Base-by-base conservation (phyloP, 2,329 filamentous ascomycete genomes). In the Alternaria triticimaculans region DNA sequence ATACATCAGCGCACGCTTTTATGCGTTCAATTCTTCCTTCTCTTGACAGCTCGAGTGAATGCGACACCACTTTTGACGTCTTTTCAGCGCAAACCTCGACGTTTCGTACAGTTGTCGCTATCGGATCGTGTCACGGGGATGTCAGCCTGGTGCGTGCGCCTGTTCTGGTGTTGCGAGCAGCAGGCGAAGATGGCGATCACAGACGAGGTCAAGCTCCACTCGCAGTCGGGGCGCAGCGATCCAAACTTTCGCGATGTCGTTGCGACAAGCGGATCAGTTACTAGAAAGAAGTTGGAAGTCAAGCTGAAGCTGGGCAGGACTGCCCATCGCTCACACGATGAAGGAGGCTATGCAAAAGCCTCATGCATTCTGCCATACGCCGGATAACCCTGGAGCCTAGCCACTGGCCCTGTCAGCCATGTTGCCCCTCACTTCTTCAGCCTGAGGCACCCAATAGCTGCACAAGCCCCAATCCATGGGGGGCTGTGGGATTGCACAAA, bases 1-100 rank as follows among this genome's bases (percentile, higher is more conserved):
- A 67, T 78, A 78, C 76, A 78, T 76, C 71, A 74, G 71, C 71
- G 65, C 74, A 71, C 71, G 57, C 62, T 66, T 49, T 30, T 68
- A 60, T 64, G 67, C 67, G 63, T 62, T 62, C 57, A 8, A 58
- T 55, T 50, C 28, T 63, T 59, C 62, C 61, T 58, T 66, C 65
- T 64, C 60, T 65, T 60, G 11, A 59, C 37, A 28, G n/a, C 53
- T 54, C 48, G 53, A 23, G 55, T 60, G 58, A 45, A 69, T 62
- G 72, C 71, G 76, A 76, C 70, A 69, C 65, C 60, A 23, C 49
- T 63, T 56, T 51, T 11, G 58, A 60, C 21, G 54, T 55, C 37
- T 64, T 64, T 58, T 67, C 57, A 62, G 55, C 37, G 51, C 28
- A 59, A 63, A 25, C 26, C 56, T 44, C 56, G 49, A 48, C 41